Conservation (phyloP, 2,329 filamentous ascomycete species). For the Monascus ruber region DNA sequence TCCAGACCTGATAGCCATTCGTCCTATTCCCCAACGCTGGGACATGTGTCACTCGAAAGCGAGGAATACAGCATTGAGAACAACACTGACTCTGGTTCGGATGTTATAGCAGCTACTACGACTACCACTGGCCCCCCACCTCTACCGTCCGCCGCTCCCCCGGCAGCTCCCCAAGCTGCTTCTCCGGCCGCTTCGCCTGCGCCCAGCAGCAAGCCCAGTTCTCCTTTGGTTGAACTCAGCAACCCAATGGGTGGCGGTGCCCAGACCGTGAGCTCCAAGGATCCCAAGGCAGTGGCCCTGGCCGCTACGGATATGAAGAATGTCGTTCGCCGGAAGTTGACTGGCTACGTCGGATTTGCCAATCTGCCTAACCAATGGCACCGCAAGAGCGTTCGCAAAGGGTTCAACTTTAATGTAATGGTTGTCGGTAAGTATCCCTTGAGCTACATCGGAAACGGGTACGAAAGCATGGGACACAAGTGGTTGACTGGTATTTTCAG, state of each 20-base stretch:
- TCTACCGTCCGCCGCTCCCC: too few species aligned
- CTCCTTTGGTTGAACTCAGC: conserved; percentile 47
- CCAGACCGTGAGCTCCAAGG: conserved; percentile 54
- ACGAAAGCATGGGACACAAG: neutral
- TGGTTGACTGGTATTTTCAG: conserved; percentile 35
- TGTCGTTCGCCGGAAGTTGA: conserved; percentile 96
- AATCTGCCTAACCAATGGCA: conserved; percentile 99
- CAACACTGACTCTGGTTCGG: conserved; percentile 16
- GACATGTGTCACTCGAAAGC: conserved; percentile 2
- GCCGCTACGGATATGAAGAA: conserved; percentile 67
- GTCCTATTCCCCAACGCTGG: conserved; percentile 3
- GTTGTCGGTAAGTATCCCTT: conserved; percentile 72
- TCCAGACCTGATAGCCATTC: conserved; percentile 8
- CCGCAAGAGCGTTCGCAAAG: conserved; percentile 99
- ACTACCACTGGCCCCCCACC: conserved; percentile 17
- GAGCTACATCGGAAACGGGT: neutral
- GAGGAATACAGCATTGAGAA: conserved; percentile 7
- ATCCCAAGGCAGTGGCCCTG: conserved; percentile 46
- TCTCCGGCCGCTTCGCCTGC: conserved; percentile 23
- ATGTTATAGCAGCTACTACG: conserved; percentile 19
- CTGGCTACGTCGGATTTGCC: conserved; percentile 96
- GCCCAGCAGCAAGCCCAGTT: conserved; percentile 39
- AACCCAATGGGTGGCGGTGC: conserved; percentile 44
- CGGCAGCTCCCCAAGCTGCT: conserved; percentile 5
- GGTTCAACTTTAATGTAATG: conserved; percentile 99